A percentile compares a stretch with the other conserved stretches of the same genome.
Conservation (phyloP, 2,329 filamentous ascomycete genomes). For the Ampelomyces quisqualis region DNA sequence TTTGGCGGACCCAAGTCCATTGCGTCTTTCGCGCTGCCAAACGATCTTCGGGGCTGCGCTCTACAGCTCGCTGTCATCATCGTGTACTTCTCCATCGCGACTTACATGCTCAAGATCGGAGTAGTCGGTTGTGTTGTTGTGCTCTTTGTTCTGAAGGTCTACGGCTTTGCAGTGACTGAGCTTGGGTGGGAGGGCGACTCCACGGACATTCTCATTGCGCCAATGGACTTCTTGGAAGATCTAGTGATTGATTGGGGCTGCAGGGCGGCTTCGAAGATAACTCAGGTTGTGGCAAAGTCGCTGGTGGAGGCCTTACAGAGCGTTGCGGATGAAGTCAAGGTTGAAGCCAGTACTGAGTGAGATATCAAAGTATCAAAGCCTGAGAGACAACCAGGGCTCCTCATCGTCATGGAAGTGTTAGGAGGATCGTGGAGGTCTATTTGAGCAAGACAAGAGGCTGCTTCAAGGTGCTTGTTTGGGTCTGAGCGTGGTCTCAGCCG, state of each 20-base stretch:
- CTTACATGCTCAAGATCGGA: not conserved
- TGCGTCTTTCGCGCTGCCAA: not conserved
- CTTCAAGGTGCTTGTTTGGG: no score
- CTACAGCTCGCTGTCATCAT: not conserved
- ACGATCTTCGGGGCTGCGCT: not conserved
- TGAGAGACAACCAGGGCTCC: no score
- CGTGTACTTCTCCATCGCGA: not conserved
- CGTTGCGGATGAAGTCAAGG: not conserved
- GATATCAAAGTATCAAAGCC: not conserved
- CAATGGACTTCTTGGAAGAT: not conserved
- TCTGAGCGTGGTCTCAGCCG: no score
- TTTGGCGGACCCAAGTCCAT: not conserved
- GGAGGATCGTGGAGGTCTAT: no score
- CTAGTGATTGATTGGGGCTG: not conserved
- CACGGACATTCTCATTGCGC: not conserved
- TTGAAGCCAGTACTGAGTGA: not conserved
- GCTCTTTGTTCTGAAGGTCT: no score
- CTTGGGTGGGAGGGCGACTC: no score
- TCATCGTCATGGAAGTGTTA: no score
- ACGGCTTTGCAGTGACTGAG: no score
- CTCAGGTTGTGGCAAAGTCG: not conserved
- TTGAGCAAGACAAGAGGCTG: no score
- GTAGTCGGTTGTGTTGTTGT: not conserved
- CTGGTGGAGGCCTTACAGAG: not conserved
- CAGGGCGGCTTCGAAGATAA: not conserved